Percentiles rank a stretch among this genome's conserved stretches.
phyloP scores from a whole-genome alignment of 192 early-diverging fungal genomes.

The Backusella mclennaniae region DNA sequence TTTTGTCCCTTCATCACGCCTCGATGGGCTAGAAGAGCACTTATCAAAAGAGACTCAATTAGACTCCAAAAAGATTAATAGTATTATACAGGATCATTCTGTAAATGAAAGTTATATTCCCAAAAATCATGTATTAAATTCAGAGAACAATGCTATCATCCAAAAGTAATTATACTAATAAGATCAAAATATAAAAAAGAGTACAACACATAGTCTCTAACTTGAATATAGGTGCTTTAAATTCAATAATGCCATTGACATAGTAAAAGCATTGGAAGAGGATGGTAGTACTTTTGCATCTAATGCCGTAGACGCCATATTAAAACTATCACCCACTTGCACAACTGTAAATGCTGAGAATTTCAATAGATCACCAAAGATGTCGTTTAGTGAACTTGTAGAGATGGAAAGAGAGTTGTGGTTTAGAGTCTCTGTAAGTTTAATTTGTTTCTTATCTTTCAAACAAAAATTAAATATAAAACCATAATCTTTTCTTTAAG shows the following conservation, averaged over 20 bases:
- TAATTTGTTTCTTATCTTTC: background rate
- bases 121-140: background rate
- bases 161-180: background rate
- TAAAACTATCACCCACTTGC: conserved; percentile 76
- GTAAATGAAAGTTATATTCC: conserved; percentile 22
- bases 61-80: conserved; percentile 77
- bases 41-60: conserved; percentile 69
- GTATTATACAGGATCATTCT: conserved; percentile 82
- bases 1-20: conserved; percentile 82
- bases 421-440: conserved; percentile 58
- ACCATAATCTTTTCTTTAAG: conserved; percentile 11
- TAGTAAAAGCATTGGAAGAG: conserved; percentile 77
- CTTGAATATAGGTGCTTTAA: conserved; percentile 71
- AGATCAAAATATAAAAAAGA: background rate
- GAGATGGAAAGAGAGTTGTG: conserved; percentile 80
- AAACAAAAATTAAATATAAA: too few relatives aligned
- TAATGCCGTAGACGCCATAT: conserved; percentile 60
- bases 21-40: conserved; percentile 74
- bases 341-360: conserved; percentile 85
- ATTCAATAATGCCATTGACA: conserved; percentile 75
- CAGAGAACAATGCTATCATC: background rate
- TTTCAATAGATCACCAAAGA: conserved; percentile 64
- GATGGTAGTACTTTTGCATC: conserved; percentile 70
- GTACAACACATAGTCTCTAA: background rate
- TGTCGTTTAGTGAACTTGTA: conserved; percentile 77